phyloP scores from a whole-genome alignment of 1,284 basidiomycete species.

The Trametes sp. region DNA sequence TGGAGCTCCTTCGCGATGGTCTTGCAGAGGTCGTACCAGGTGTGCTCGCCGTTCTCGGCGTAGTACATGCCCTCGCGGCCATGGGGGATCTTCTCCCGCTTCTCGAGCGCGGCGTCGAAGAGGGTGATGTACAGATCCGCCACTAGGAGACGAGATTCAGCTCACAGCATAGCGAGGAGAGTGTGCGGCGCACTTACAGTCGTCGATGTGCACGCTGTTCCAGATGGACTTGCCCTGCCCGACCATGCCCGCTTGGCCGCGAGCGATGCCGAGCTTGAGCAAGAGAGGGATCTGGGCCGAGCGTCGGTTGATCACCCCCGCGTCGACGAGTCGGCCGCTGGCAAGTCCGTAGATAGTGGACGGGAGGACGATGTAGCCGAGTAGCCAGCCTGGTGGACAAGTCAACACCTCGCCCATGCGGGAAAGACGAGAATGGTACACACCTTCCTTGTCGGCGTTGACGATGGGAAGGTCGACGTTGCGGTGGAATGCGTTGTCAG shows the following conservation, averaged over 20 bases:
- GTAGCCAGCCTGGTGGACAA: conserved; percentile 40
- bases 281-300: conserved; percentile 45
- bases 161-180: too few species aligned
- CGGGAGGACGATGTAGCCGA: conserved; percentile 48
- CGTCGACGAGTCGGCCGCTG: conserved; percentile 43
- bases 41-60: conserved; percentile 54
- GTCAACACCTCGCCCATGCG: too few species aligned
- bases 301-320: conserved; percentile 44
- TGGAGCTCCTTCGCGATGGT: conserved; percentile 46
- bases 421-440: neutral
- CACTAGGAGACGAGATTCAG: conserved; percentile 21
- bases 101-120: conserved; percentile 30
- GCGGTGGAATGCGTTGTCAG: conserved; percentile 42
- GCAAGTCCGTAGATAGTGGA: conserved; percentile 48
- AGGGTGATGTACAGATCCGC: conserved; percentile 38
- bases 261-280: conserved; percentile 37
- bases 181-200: conserved; percentile 28
- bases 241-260: conserved; percentile 44
- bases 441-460: conserved; percentile 41
- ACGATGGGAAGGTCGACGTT: conserved; percentile 40
- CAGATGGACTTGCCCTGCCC: conserved; percentile 41
- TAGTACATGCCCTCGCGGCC: conserved; percentile 58
- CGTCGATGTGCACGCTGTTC: conserved; percentile 40
- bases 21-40: conserved; percentile 46
- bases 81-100: conserved; percentile 40